Percentiles rank a stretch among this genome's conserved stretches.
Evolutionary conservation across 1,139 yeast species (phyloP).

Genomic region (Scheffersomyces quercinus): DNA sequence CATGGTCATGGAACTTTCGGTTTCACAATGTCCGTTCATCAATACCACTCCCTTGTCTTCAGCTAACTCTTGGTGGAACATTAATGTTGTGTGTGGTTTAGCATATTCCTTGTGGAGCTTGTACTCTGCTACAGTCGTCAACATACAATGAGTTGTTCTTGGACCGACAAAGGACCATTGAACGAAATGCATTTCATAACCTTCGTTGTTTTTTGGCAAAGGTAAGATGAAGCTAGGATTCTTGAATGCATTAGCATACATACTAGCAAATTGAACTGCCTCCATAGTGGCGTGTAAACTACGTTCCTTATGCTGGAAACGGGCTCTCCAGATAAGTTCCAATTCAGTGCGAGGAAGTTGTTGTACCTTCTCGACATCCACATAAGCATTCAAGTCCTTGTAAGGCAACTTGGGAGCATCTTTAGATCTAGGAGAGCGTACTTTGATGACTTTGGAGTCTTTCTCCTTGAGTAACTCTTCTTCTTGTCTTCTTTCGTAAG

Average conservation of each 20-base stretch:
- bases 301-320: constrained; percentile 65
- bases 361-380: constrained; percentile 66
- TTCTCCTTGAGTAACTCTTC: constrained; percentile 30
- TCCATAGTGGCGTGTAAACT: constrained; percentile 67
- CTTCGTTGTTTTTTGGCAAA: constrained; percentile 57
- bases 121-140: constrained; percentile 90
- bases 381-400: constrained; percentile 69
- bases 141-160: constrained; percentile 81
- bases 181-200: constrained; percentile 81
- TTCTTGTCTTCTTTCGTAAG: constrained; percentile 46
- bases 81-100: constrained; percentile 89
- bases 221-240: constrained; percentile 79
- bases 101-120: constrained; percentile 91
- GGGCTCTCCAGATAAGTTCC: constrained; percentile 85
- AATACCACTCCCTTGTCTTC: constrained; percentile 65
- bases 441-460: constrained; percentile 24
- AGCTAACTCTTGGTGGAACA: constrained; percentile 80
- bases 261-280: constrained; percentile 53
- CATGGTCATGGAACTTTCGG: constrained; percentile 60
- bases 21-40: constrained; percentile 86
- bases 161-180: constrained; percentile 95
- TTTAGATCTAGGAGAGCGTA: constrained; percentile 50
- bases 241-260: constrained; percentile 67
- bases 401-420: constrained; percentile 53
- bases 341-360: constrained; percentile 64